These are phyloP conservation scores for Globisporangium nodosum DNA, from an alignment of 352 stramenopile species.

Conservation along the genomic window DNA sequence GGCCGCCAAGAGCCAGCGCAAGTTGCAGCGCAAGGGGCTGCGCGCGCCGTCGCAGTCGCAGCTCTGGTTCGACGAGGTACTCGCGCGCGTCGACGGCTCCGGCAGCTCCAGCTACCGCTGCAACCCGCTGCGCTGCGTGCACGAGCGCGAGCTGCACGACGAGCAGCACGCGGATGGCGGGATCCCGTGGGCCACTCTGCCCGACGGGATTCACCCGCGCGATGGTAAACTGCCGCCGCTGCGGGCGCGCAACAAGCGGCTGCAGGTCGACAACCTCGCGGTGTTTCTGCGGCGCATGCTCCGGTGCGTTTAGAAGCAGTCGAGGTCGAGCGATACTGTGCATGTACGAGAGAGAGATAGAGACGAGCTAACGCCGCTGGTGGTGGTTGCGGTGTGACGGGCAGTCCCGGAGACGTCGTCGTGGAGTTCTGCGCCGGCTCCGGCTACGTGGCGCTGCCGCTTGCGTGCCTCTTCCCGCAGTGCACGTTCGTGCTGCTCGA, in stretches of 20 bases:
- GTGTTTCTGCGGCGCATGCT: slow-evolving; percentile 64
- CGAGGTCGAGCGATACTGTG: not conserved
- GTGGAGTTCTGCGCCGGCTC: slow-evolving; percentile 82
- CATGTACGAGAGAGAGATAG: not conserved
- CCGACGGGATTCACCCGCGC: slow-evolving; percentile 58
- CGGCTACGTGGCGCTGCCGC: slow-evolving; percentile 68
- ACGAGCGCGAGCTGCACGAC: slow-evolving; percentile 3
- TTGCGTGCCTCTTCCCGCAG: slow-evolving; percentile 66
- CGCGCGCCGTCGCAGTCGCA: slow-evolving; percentile 39
- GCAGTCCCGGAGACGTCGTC: slow-evolving; percentile 60
- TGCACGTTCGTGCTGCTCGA: slow-evolving; percentile 77
- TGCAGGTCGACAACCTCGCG: slow-evolving; percentile 75
- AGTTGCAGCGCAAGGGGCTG: slow-evolving; percentile 44
- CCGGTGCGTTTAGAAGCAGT: slow-evolving; percentile 19
- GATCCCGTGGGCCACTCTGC: slow-evolving; percentile 64
- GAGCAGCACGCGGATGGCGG: slow-evolving; percentile 5
- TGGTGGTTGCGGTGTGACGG: not conserved
- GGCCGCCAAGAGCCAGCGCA: slow-evolving; percentile 37
- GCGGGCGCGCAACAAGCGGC: slow-evolving; percentile 61
- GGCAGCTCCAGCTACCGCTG: slow-evolving; percentile 36
- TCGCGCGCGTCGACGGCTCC: slow-evolving; percentile 43
- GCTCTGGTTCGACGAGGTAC: slow-evolving; percentile 72
- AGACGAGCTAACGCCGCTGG: not conserved
- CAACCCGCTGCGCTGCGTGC: slow-evolving; percentile 54
- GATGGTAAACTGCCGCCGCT: slow-evolving; percentile 52